A percentile compares a stretch with the other conserved stretches of the same genome.
Evolutionary conservation across 306 rosid genomes (phyloP).

Genomic region (Medicago lupulina): DNA sequence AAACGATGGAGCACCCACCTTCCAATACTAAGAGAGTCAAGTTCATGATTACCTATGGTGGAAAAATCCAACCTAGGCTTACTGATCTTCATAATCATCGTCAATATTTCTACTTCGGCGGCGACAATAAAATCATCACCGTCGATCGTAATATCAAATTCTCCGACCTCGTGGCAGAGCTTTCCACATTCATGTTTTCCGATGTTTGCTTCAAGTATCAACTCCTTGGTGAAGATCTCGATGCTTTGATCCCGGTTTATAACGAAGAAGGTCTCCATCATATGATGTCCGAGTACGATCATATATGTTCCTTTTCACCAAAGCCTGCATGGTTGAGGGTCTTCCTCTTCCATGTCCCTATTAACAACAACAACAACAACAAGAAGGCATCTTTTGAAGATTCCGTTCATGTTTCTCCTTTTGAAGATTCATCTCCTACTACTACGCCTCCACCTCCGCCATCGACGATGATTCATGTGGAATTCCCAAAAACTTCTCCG

Average conservation of each 20-base stretch:
- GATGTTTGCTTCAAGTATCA: constrained; percentile 77
- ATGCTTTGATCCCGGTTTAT: constrained; percentile 84
- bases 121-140: constrained; percentile 40
- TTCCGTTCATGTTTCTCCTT: no score
- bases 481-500: no score
- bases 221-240: constrained; percentile 91
- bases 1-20: no score
- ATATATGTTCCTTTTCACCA: constrained; percentile 63
- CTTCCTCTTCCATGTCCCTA: no score
- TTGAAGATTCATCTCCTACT: no score
- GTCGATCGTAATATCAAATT: constrained; percentile 71
- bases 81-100: constrained; percentile 24
- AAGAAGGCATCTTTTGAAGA: no score
- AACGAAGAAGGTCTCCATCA: constrained; percentile 86
- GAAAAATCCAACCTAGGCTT: background rate
- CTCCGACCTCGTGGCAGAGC: constrained; percentile 56
- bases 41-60: no score
- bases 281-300: constrained; percentile 88
- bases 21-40: no score
- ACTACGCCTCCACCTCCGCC: no score
- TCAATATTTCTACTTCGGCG: background rate
- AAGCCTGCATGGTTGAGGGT: constrained; percentile 7
- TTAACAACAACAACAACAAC: no score
- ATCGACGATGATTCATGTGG: no score
- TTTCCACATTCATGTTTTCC: constrained; percentile 57